phyloP scores from a whole-genome alignment of 1,284 basidiomycete species.

The Cryptococcus deneoformans region DNA sequence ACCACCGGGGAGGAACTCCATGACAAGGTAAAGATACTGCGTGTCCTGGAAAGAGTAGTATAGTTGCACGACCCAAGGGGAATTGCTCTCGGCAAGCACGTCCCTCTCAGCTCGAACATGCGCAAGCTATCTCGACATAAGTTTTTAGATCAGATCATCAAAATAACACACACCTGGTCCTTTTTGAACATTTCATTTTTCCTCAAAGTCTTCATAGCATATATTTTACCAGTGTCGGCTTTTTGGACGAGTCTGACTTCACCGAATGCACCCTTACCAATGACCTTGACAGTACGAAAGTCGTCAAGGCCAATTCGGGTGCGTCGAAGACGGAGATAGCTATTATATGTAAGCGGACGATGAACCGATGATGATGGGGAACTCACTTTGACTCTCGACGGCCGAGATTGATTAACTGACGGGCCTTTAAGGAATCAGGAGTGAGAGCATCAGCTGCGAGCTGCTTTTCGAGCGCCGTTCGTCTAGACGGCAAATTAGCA shows the following conservation, averaged over 20 bases:
- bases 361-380: no score
- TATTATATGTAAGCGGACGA: conserved; percentile 11
- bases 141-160: background rate
- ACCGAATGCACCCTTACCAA: conserved; percentile 98
- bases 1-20: conserved; percentile 96
- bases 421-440: conserved; percentile 80
- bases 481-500: conserved; percentile 54
- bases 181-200: conserved; percentile 99
- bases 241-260: conserved; percentile 97
- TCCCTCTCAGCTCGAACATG: conserved; percentile 99
- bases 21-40: conserved; percentile 93
- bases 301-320: conserved; percentile 91
- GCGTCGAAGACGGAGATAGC: conserved; percentile 79
- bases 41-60: conserved; percentile 99
- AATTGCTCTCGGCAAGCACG: conserved; percentile 95
- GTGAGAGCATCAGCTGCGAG: conserved; percentile 70
- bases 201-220: conserved; percentile 98
- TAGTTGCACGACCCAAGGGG: conserved; percentile 94
- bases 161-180: conserved; percentile 68
- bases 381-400: conserved; percentile 76
- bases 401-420: conserved; percentile 86
- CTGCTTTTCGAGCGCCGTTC: conserved; percentile 88
- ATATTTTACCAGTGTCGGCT: conserved; percentile 95
- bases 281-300: conserved; percentile 97
- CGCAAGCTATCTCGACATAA: conserved; percentile 63